Base-by-base conservation (phyloP, 768 basidiomycete species). In the Panaeolus cyanescens region DNA sequence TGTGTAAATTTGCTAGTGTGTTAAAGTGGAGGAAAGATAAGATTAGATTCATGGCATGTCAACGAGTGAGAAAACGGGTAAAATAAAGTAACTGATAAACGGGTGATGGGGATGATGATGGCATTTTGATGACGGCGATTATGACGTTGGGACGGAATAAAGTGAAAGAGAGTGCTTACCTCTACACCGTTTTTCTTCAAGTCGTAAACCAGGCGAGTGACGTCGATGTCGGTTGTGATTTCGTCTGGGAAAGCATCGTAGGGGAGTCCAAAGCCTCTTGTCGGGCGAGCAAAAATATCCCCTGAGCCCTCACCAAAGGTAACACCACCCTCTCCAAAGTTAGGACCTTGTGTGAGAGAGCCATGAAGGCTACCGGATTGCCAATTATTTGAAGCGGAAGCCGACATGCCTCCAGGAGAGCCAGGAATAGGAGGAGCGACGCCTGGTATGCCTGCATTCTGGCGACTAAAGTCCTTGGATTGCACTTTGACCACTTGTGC, bases 141-240 rank as follows among this genome's bases (percentile, higher is more conserved):
- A 34, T 50, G 32, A 50, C 45, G 45, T 50, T 28, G 45, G 25
- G 45, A n/a, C 39, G 13, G 25, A 32, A 37, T 30, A 25, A 39
- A 25, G 45, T 56, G 34, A 37, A 31, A 40, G 28, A 59, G 54
- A 50, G 50, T 13, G 69, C 79, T 32, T 57, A 85, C 85, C 71
- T 81, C 80, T 17, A 82, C 74, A 1, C 85, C 84, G 30, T 74
- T 76, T 59, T 76, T 75, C 68, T 83, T 85, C 58, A 87, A 71
- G 65, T 85, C 82, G 37, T 80, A 76, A n/a, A 86, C 82, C 13
- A 88, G 73, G 55, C 79, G 72, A n/a, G 80, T 78, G 54, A 86
- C 84, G 67, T 88, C 85, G 66, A 88, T 78, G 59, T 84, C 83
- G n/a, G 85, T 86, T 31, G 77, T 76, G 25, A 86, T 75, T 69